Percentiles rank a stretch among this genome's conserved stretches.
These are phyloP conservation scores for Erysimum pusillum DNA, from an alignment of 441 rosid genomes.

Conservation along the genomic window DNA sequence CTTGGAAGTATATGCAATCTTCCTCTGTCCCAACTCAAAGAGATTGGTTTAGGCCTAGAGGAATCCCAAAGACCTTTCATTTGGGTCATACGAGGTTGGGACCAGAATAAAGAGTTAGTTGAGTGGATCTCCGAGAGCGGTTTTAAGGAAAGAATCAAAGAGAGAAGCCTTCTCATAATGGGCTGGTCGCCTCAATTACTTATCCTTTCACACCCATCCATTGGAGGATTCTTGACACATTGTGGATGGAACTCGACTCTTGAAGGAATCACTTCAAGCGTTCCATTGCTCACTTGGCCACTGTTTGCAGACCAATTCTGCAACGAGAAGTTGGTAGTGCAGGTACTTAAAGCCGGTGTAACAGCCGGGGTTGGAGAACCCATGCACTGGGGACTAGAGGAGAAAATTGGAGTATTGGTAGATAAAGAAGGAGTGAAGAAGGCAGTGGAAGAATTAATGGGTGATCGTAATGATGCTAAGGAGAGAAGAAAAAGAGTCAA, in stretches of 20 bases:
- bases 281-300: constrained; percentile 54
- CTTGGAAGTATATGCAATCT: constrained; percentile 57
- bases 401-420: constrained; percentile 45
- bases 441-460: constrained; percentile 52
- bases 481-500: constrained; percentile 55
- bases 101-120: constrained; percentile 46
- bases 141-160: constrained; percentile 50
- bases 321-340: constrained; percentile 55
- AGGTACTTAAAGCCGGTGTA: constrained; percentile 54
- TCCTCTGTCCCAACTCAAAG: constrained; percentile 45
- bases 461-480: constrained; percentile 50
- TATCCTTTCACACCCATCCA: constrained; percentile 55
- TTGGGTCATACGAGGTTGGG: constrained; percentile 51
- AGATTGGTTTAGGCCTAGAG: constrained; percentile 52
- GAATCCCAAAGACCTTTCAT: constrained; percentile 50
- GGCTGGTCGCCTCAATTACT: constrained; percentile 69
- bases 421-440: constrained; percentile 50
- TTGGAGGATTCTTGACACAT: constrained; percentile 68
- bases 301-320: constrained; percentile 56
- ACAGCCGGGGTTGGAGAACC: constrained; percentile 46
- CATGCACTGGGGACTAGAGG: constrained; percentile 49
- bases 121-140: constrained; percentile 50
- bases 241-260: constrained; percentile 71
- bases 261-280: constrained; percentile 50
- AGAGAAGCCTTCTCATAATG: constrained; percentile 51